phyloP scores from a whole-genome alignment of 2,329 filamentous ascomycete genomes.

The Chrysoporthe puriensis region DNA sequence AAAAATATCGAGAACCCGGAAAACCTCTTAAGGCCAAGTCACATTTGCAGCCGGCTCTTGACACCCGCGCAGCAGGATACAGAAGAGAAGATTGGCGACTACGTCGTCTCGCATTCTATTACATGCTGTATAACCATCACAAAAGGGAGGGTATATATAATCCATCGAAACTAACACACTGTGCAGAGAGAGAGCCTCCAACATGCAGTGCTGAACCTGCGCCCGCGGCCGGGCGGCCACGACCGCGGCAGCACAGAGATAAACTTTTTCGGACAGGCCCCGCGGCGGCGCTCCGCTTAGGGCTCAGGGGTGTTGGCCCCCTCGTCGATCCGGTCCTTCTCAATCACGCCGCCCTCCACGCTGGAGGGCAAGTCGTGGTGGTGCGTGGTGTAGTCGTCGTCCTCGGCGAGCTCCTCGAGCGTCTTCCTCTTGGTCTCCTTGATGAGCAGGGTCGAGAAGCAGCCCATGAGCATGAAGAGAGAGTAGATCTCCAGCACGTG shows the following conservation, averaged over 20 bases:
- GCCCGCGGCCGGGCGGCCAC: no score
- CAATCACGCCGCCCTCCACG: slow-evolving; percentile 14
- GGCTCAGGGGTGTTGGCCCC: slow-evolving; percentile 10
- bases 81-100: not conserved
- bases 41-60: not conserved
- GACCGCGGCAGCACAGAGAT: no score
- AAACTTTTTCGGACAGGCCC: no score
- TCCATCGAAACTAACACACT: not conserved
- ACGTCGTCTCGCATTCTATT: slow-evolving; percentile 12
- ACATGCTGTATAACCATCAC: not conserved
- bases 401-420: slow-evolving; percentile 61
- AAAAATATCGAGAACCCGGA: no score
- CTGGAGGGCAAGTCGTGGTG: not conserved
- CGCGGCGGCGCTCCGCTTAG: not conserved
- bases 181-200: no score
- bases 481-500: slow-evolving; percentile 77
- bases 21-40: no score
- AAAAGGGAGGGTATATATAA: slow-evolving; percentile 12
- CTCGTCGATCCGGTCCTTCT: slow-evolving; percentile 14
- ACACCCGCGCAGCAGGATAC: not conserved
- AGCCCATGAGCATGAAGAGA: slow-evolving; percentile 75
- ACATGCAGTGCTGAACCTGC: no score
- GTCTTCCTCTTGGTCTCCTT: slow-evolving; percentile 77
- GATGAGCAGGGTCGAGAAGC: slow-evolving; percentile 70
- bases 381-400: slow-evolving; percentile 31